These are phyloP conservation scores for Byssoonygena ceratinophila DNA, from an alignment of 2,329 filamentous ascomycete genomes.

Conservation along the genomic window DNA sequence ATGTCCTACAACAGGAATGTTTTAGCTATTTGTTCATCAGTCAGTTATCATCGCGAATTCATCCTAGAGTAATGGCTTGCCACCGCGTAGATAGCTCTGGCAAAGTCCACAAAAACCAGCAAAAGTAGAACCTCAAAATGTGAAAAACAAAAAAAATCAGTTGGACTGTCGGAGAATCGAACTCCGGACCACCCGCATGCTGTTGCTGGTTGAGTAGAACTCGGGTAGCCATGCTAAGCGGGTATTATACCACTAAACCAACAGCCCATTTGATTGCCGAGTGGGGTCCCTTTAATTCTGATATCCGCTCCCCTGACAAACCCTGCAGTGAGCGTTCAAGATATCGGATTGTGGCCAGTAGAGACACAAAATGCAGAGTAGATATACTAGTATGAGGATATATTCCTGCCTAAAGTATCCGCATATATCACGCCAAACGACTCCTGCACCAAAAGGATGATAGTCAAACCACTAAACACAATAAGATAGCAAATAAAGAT, in stretches of 20 bases:
- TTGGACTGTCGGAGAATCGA: conserved; percentile 10
- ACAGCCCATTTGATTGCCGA: neutral
- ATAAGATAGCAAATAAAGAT: neutral
- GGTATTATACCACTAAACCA: conserved; percentile 30
- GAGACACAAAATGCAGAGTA: too few relatives aligned
- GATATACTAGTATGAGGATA: too few relatives aligned
- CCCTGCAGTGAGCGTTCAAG: too few relatives aligned
- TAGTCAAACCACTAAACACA: neutral
- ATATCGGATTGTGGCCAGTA: too few relatives aligned
- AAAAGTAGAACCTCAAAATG: neutral
- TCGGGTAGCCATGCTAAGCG: conserved; percentile 2
- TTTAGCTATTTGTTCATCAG: too few relatives aligned
- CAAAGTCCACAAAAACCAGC: too few relatives aligned
- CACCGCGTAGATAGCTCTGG: too few relatives aligned
- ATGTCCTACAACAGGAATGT: too few relatives aligned
- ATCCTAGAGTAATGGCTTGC: too few relatives aligned
- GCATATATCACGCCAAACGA: neutral
- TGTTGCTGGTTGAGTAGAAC: neutral
- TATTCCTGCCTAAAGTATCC: too few relatives aligned
- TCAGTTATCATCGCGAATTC: too few relatives aligned
- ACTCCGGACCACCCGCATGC: conserved; percentile 7
- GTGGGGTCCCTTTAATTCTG: neutral
- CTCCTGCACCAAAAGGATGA: neutral
- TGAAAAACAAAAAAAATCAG: neutral
- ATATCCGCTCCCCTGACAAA: neutral